Conservation (phyloP, 805 yeast species). For the Pichia heedii region DNA sequence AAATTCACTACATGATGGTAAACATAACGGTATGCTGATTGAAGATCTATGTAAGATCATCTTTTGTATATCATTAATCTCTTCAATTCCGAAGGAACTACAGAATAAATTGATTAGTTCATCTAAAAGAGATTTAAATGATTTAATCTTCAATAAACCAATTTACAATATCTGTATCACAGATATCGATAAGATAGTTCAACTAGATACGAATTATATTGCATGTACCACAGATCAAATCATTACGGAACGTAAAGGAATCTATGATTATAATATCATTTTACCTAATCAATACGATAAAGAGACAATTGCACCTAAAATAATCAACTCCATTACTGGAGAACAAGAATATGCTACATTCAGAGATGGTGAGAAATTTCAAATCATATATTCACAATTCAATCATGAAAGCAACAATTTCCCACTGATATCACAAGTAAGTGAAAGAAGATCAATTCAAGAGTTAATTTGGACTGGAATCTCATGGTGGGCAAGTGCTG, state of each 20-base stretch:
- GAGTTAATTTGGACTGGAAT: constrained; percentile 61
- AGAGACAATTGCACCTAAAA: constrained; percentile 15
- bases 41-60: constrained; percentile 40
- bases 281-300: constrained; percentile 12
- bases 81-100: constrained; percentile 53
- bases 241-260: constrained; percentile 40
- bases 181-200: constrained; percentile 36
- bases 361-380: constrained; percentile 30
- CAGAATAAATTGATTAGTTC: constrained; percentile 22
- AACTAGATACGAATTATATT: constrained; percentile 32
- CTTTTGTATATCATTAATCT: constrained; percentile 50
- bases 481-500: constrained; percentile 86
- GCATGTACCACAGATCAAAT: constrained; percentile 65
- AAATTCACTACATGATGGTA: constrained; percentile 22
- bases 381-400: constrained; percentile 19
- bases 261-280: constrained; percentile 40
- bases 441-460: constrained; percentile 43
- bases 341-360: constrained; percentile 24
- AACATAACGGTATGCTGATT: constrained; percentile 13
- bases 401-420: constrained; percentile 1
- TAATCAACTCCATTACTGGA: constrained; percentile 10
- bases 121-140: constrained; percentile 13
- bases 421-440: constrained; percentile 16
- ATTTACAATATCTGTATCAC: constrained; percentile 56
- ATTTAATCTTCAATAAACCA: constrained; percentile 34